Percentiles rank a stretch among this genome's conserved stretches.
phyloP scores from a whole-genome alignment of 2,329 filamentous ascomycete genomes.

The Elsinoe australis region DNA sequence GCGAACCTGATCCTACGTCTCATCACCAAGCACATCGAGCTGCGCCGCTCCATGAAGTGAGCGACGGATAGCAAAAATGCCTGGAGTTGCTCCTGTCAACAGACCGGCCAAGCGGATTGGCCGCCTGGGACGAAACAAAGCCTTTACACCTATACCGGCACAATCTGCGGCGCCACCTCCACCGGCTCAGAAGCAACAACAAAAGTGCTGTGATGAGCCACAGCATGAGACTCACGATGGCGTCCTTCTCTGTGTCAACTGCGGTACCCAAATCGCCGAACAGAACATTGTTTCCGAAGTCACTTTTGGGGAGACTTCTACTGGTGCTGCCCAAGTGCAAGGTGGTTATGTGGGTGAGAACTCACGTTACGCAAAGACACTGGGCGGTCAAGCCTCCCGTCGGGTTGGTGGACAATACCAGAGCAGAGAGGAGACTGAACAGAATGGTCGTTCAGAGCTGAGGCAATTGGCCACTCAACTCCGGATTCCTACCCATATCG shows the following conservation, averaged over 20 bases:
- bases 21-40: neutral
- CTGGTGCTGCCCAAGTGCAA: constrained; percentile 81
- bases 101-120: neutral
- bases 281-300: constrained; percentile 88
- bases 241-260: constrained; percentile 63
- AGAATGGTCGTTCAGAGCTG: constrained; percentile 38
- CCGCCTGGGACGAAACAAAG: constrained; percentile 9
- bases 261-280: constrained; percentile 76
- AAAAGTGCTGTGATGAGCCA: constrained; percentile 25
- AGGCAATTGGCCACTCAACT: constrained; percentile 34
- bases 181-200: constrained; percentile 16
- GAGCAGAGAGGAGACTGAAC: constrained; percentile 51
- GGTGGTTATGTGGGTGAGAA: constrained; percentile 81
- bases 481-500: constrained; percentile 31
- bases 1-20: neutral
- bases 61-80: neutral
- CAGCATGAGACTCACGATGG: constrained; percentile 31
- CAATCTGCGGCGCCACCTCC: constrained; percentile 1
- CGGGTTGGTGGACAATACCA: constrained; percentile 42
- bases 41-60: neutral
- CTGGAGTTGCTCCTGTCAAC: neutral
- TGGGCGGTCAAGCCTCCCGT: constrained; percentile 41
- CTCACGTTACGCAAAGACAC: constrained; percentile 66
- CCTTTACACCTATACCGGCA: constrained; percentile 11
- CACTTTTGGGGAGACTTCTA: constrained; percentile 78